These are phyloP conservation scores for Physaria fendleri DNA, from an alignment of 345 rosid genomes.

Conservation along the genomic window DNA sequence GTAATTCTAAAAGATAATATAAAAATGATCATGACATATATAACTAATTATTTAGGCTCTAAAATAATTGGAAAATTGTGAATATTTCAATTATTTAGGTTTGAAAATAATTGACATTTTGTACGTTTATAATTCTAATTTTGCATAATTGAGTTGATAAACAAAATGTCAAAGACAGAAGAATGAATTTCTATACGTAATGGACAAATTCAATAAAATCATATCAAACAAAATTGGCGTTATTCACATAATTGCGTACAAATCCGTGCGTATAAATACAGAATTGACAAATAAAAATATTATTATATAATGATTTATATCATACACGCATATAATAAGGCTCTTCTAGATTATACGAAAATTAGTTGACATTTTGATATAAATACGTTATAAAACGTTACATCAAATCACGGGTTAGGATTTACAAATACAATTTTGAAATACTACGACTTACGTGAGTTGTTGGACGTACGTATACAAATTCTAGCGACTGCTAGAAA, in stretches of 20 bases:
- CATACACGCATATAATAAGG: background rate
- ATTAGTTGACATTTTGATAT: too few species aligned
- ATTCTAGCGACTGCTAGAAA: constrained; percentile 17
- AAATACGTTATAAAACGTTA: constrained; percentile 12
- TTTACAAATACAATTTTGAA: background rate
- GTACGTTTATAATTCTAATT: too few species aligned
- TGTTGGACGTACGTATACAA: constrained; percentile 10
- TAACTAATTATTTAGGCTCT: too few species aligned
- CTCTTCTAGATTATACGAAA: too few species aligned
- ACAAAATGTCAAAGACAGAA: constrained; percentile 6
- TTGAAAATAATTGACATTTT: too few species aligned
- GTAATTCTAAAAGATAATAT: too few species aligned
- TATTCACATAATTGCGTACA: constrained; percentile 19
- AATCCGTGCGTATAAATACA: constrained; percentile 3
- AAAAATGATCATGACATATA: too few species aligned
- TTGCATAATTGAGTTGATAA: too few species aligned
- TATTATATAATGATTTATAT: background rate
- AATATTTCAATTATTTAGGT: too few species aligned
- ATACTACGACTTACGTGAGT: background rate
- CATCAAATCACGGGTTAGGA: constrained; percentile 24
- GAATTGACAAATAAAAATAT: background rate
- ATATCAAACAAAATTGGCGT: constrained; percentile 11
- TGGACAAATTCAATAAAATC: too few species aligned
- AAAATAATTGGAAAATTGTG: too few species aligned
- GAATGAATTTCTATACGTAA: constrained; percentile 4